phyloP scores from a whole-genome alignment of 345 rosid genomes.

The Fremontodendron californicum region DNA sequence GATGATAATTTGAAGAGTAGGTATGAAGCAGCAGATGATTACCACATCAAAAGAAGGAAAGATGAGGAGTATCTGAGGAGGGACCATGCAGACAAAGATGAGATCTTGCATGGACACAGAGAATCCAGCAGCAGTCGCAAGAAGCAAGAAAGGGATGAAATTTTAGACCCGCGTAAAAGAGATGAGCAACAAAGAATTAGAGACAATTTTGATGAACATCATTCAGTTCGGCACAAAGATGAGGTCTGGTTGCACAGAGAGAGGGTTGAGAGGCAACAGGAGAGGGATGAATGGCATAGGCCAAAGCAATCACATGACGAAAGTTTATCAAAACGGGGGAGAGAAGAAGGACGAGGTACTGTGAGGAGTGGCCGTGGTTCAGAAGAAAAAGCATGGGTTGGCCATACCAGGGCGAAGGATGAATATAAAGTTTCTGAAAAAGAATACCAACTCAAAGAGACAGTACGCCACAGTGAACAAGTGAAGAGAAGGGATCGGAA shows the following conservation, averaged over 20 bases:
- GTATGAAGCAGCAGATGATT: slow-evolving; percentile 55
- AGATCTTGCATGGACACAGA: slow-evolving; percentile 50
- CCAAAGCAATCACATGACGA: slow-evolving; percentile 57
- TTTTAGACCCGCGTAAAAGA: slow-evolving; percentile 68
- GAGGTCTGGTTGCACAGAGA: slow-evolving; percentile 68
- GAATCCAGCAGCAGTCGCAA: slow-evolving; percentile 53
- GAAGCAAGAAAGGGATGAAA: slow-evolving; percentile 76
- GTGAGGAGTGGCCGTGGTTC: slow-evolving; percentile 54
- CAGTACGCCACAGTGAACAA: slow-evolving; percentile 56
- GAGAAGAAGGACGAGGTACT: slow-evolving; percentile 61
- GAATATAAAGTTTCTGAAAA: slow-evolving; percentile 61
- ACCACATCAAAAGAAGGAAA: slow-evolving; percentile 69
- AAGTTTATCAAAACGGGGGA: slow-evolving; percentile 51
- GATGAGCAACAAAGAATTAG: slow-evolving; percentile 71
- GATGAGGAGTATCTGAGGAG: slow-evolving; percentile 65
- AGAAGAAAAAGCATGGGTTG: slow-evolving; percentile 68
- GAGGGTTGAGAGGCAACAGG: slow-evolving; percentile 66
- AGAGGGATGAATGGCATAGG: slow-evolving; percentile 62
- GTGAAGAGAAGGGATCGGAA: slow-evolving; percentile 60
- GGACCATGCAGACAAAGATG: slow-evolving; percentile 63
- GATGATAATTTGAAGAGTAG: slow-evolving; percentile 54
- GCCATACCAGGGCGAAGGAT: slow-evolving; percentile 53
- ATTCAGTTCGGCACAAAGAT: slow-evolving; percentile 72
- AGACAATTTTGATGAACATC: slow-evolving; percentile 63
- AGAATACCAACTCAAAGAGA: slow-evolving; percentile 61